Conservation (phyloP, 257 asterid species). For the Przewalskia tangutica region DNA sequence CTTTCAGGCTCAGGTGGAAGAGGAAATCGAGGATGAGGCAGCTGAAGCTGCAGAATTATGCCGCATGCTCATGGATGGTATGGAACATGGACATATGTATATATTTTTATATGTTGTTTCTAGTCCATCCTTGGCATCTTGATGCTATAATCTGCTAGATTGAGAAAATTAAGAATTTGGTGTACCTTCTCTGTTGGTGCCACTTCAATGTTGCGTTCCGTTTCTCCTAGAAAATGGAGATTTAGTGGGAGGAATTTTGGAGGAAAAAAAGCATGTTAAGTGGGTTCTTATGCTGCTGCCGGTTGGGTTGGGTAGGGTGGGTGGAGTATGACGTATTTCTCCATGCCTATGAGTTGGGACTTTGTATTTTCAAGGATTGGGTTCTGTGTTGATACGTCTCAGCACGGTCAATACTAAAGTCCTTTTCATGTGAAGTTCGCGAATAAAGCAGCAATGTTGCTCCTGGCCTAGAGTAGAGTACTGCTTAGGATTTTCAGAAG, state of each 20-base stretch:
- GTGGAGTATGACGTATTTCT: not conserved
- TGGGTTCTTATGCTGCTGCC: not conserved
- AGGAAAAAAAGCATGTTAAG: not conserved
- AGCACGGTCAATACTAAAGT: not conserved
- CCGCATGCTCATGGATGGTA: slow-evolving; percentile 99
- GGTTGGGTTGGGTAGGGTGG: not conserved
- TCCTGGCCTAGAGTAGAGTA: not conserved
- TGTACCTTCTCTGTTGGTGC: not conserved
- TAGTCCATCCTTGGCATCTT: not conserved
- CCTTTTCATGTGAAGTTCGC: not conserved
- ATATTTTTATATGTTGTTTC: not conserved
- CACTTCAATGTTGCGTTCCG: not conserved
- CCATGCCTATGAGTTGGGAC: not conserved
- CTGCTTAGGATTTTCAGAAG: not conserved
- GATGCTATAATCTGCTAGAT: not conserved
- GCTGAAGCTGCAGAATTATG: slow-evolving; percentile 96
- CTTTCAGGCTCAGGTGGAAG: slow-evolving; percentile 78
- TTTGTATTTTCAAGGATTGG: not conserved
- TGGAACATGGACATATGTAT: not conserved
- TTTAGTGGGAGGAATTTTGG: not conserved
- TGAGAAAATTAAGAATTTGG: not conserved
- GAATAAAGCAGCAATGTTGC: not conserved
- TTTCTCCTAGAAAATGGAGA: not conserved
- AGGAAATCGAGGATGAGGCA: slow-evolving; percentile 90
- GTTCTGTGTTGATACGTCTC: not conserved